Conservation (phyloP, 1,284 basidiomycete species). For the Tylopilus sp. region DNA sequence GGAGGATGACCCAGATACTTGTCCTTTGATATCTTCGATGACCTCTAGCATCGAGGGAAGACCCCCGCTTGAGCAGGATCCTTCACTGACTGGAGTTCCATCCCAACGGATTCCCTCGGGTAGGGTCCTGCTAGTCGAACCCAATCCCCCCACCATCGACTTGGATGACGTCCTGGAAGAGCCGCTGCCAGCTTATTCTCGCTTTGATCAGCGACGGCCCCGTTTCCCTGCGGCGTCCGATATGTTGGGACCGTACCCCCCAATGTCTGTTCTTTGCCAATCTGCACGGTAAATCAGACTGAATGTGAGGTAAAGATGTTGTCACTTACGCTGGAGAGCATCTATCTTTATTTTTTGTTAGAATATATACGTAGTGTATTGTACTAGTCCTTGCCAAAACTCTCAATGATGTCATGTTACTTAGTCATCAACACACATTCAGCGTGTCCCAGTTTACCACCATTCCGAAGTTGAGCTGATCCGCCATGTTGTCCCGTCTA, state of each 20-base stretch:
- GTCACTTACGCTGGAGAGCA: not conserved
- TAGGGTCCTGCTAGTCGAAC: conserved; percentile 1
- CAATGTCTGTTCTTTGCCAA: conserved; percentile 16
- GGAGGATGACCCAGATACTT: not conserved
- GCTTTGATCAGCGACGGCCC: conserved; percentile 20
- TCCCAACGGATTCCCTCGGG: not conserved
- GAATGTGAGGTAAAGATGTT: not conserved
- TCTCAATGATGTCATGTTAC: not conserved
- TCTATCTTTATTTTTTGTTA: conserved; percentile 11
- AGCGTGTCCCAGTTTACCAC: not conserved
- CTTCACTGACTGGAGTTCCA: conserved; percentile 21
- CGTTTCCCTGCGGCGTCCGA: conserved; percentile 17
- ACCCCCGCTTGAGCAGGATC: conserved; percentile 8
- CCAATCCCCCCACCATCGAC: not conserved
- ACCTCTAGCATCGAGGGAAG: not conserved
- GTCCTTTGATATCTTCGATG: not conserved
- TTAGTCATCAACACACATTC: conserved; percentile 20
- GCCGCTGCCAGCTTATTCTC: conserved; percentile 26
- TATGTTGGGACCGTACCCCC: conserved; percentile 32
- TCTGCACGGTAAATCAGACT: not conserved
- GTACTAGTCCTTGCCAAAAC: not conserved
- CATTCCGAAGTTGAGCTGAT: not conserved
- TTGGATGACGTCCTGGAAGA: conserved; percentile 9
- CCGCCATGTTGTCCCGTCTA: conserved; percentile 20
- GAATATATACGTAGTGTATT: not conserved